Base-by-base conservation (phyloP, 2,329 filamentous ascomycete species). In the Macrophomina tecta region DNA sequence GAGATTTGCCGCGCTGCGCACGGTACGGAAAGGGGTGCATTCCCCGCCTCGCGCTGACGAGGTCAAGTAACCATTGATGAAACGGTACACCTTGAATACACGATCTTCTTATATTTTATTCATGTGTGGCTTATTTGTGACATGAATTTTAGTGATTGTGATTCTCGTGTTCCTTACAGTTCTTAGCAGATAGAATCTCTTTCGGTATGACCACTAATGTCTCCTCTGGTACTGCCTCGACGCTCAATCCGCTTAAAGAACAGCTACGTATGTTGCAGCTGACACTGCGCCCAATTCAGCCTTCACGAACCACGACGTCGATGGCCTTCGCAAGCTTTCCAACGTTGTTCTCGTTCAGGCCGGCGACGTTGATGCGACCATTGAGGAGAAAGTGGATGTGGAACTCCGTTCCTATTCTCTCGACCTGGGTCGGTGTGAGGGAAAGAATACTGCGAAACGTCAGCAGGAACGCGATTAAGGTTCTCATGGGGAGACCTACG, bases 341-440 rank as follows among this genome's bases (percentile, higher is more conserved):
- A 7, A 73, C 64, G 38, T 72, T 72, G 9, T 53, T 65, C 48
- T 65, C 46, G 61, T 71, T 73, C 65, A 75, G 64, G 5, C 71
- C 73, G 9, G 72, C 70, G 28, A 75, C 67, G 52, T 73, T 74
- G 63, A 73, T 74, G 9, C 72, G 71, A 4, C 72, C 72, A 53
- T 68, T 73, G 30, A 65, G 53, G 5, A 70, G 71, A 64, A 74
- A 68, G 68, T 73, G 70, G 23, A 74, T 72, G 49, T 74, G 72
- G 23, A 70, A 66, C 42, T 71, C 67, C 2, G 34, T 65, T 9
- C 66, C 68, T 5, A 74, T 67, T 8, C 28, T 66, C 48, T 68
- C 62, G 45, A 70, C 70, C 36, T 74, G 70, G 64, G 66, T 48
- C 45, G 69, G 53, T 4, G 8, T 69, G 28, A 73, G 55, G 6